A percentile compares a stretch with the other conserved stretches of the same genome.
Conservation (phyloP, 306 rosid species). For the Quercus cerris region DNA sequence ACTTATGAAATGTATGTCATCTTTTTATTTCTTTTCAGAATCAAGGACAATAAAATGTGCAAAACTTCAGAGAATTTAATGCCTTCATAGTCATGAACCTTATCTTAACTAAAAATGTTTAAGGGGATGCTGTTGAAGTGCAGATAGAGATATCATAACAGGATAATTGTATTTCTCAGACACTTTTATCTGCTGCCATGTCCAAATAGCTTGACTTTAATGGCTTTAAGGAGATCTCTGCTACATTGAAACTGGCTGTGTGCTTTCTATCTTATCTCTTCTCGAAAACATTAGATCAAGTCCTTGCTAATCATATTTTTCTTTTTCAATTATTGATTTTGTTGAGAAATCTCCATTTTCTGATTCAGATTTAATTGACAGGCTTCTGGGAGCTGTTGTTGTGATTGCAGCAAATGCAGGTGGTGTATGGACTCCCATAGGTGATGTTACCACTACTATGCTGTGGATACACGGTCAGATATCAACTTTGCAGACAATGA, state of each 20-base stretch:
- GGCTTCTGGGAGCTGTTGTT: constrained; percentile 94
- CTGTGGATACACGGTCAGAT: constrained; percentile 97
- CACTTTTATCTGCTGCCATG: not conserved
- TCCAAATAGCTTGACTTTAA: not conserved
- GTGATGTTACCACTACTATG: constrained; percentile 97
- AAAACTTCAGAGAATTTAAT: not conserved
- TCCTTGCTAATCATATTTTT: not conserved
- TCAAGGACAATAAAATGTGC: too few relatives aligned
- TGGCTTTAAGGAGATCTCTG: not conserved
- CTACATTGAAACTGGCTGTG: not conserved
- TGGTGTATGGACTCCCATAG: constrained; percentile 99
- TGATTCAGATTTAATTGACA: constrained; percentile 41
- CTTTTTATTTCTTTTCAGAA: not conserved
- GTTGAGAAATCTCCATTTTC: not conserved
- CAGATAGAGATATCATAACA: not conserved
- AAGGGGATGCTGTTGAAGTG: not conserved
- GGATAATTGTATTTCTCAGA: not conserved
- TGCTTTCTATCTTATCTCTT: not conserved
- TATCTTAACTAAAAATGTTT: not conserved
- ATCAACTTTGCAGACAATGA: constrained; percentile 71
- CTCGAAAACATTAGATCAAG: not conserved
- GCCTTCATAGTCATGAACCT: not conserved
- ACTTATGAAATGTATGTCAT: not conserved
- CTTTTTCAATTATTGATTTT: not conserved
- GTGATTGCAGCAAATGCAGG: constrained; percentile 98